A percentile compares a stretch with the other conserved stretches of the same genome.
phyloP scores from a whole-genome alignment of 2,329 filamentous ascomycete genomes.

The Xylaria sp. region DNA sequence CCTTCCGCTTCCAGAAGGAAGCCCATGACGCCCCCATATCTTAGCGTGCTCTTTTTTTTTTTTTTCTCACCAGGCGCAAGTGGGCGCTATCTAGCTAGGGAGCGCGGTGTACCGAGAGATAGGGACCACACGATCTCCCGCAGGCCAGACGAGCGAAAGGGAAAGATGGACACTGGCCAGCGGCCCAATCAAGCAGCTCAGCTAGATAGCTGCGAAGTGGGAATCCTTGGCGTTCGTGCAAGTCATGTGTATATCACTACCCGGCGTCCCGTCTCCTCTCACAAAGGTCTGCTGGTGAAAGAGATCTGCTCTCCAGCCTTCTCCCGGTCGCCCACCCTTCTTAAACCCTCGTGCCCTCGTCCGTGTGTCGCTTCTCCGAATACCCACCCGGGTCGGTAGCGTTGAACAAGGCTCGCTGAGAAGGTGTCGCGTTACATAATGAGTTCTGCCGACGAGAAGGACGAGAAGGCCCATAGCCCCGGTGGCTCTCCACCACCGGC shows the following conservation, averaged over 20 bases:
- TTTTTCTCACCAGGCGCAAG: neutral
- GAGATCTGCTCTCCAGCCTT: slow-evolving; percentile 24
- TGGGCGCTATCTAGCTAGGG: slow-evolving; percentile 37
- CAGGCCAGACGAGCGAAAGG: slow-evolving; percentile 24
- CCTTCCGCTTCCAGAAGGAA: slow-evolving; percentile 50
- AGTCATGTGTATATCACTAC: slow-evolving; percentile 30
- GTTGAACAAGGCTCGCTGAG: slow-evolving; percentile 5
- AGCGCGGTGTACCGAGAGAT: slow-evolving; percentile 7
- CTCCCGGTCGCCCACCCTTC: slow-evolving; percentile 28
- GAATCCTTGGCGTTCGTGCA: slow-evolving; percentile 27
- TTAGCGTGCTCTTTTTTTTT: slow-evolving; percentile 42
- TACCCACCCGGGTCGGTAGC: slow-evolving; percentile 17
- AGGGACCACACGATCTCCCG: slow-evolving; percentile 41
- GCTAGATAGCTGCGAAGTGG: slow-evolving; percentile 19
- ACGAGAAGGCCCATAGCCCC: slow-evolving; percentile 41
- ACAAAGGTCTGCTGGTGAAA: neutral
- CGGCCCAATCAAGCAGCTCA: slow-evolving; percentile 34
- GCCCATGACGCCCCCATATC: slow-evolving; percentile 38
- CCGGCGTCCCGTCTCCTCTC: slow-evolving; percentile 21
- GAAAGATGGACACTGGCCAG: slow-evolving; percentile 18
- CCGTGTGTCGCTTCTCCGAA: slow-evolving; percentile 34
- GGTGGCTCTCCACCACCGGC: slow-evolving; percentile 40
- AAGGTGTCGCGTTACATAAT: slow-evolving; percentile 27
- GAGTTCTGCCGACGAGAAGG: slow-evolving; percentile 42
- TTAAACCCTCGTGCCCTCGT: slow-evolving; percentile 21